Percentiles rank a stretch among this genome's conserved stretches.
phyloP scores from a whole-genome alignment of 2,329 filamentous ascomycete species.

The Clarireedia homoeocarpa region DNA sequence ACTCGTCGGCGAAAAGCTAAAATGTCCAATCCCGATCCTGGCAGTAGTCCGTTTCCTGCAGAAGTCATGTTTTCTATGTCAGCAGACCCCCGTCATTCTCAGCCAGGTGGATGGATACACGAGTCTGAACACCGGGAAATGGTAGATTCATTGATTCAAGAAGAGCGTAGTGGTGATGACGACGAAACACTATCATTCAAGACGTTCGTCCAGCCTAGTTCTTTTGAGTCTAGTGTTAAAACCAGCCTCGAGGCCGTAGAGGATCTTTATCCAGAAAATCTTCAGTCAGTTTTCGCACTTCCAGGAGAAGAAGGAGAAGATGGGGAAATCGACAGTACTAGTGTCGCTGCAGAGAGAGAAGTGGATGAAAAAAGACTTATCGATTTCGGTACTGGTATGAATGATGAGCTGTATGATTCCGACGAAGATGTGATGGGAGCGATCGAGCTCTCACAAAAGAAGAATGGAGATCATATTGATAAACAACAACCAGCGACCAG shows the following conservation, averaged over 20 bases:
- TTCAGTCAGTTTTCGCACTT: conserved; percentile 41
- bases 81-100: conserved; percentile 64
- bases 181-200: conserved; percentile 49
- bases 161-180: conserved; percentile 49
- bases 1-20: conserved; percentile 66
- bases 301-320: conserved; percentile 8
- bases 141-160: conserved; percentile 52
- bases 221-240: conserved; percentile 54
- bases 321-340: conserved; percentile 5
- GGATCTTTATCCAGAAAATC: conserved; percentile 69
- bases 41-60: conserved; percentile 68
- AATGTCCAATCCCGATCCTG: conserved; percentile 56
- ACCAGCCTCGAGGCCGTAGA: conserved; percentile 78
- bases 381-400: conserved; percentile 32
- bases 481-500: not conserved
- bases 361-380: conserved; percentile 58
- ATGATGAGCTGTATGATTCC: conserved; percentile 42
- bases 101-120: conserved; percentile 82
- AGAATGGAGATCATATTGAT: conserved; percentile 16
- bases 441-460: conserved; percentile 24
- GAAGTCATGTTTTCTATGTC: conserved; percentile 87
- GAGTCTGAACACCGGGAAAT: conserved; percentile 73
- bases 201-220: conserved; percentile 49
- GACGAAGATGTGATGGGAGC: conserved; percentile 42
- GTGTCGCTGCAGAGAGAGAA: conserved; percentile 28